phyloP scores from a whole-genome alignment of 176 grass and related monocot species.

The Thalia dealbata region DNA sequence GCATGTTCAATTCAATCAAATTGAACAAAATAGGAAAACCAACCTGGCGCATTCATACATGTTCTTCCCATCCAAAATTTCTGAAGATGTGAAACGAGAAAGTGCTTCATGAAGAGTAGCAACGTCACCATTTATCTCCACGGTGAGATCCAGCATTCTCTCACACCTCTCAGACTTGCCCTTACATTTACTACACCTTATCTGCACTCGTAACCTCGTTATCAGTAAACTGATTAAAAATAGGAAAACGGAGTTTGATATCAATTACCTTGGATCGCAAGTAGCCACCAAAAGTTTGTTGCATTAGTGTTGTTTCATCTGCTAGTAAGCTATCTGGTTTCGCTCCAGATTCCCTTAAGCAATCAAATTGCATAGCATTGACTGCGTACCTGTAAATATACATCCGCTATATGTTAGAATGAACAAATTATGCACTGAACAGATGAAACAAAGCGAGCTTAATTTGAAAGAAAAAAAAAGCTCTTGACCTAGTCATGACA shows the following conservation, averaged over 20 bases:
- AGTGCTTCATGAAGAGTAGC: slow-evolving; percentile 75
- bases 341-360: slow-evolving; percentile 50
- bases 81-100: slow-evolving; percentile 57
- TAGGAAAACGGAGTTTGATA: slow-evolving; percentile 6
- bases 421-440: background rate
- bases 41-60: slow-evolving; percentile 80
- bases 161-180: slow-evolving; percentile 52
- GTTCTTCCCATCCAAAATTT: slow-evolving; percentile 80
- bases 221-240: slow-evolving; percentile 9
- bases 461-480: no score
- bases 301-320: slow-evolving; percentile 80
- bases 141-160: slow-evolving; percentile 76
- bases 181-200: slow-evolving; percentile 69
- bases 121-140: slow-evolving; percentile 77
- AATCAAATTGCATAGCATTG: slow-evolving; percentile 75
- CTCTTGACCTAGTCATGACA: background rate
- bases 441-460: no score
- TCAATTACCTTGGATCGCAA: slow-evolving; percentile 67
- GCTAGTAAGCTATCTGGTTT: slow-evolving; percentile 27
- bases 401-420: no score
- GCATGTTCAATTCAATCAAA: background rate
- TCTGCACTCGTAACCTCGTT: slow-evolving; percentile 34
- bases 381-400: slow-evolving; percentile 67
- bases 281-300: slow-evolving; percentile 85
- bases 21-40: background rate